Percentiles rank a stretch among this genome's conserved stretches.
phyloP scores from a whole-genome alignment of 2,329 filamentous ascomycete genomes.

The Bertia moriformis region DNA sequence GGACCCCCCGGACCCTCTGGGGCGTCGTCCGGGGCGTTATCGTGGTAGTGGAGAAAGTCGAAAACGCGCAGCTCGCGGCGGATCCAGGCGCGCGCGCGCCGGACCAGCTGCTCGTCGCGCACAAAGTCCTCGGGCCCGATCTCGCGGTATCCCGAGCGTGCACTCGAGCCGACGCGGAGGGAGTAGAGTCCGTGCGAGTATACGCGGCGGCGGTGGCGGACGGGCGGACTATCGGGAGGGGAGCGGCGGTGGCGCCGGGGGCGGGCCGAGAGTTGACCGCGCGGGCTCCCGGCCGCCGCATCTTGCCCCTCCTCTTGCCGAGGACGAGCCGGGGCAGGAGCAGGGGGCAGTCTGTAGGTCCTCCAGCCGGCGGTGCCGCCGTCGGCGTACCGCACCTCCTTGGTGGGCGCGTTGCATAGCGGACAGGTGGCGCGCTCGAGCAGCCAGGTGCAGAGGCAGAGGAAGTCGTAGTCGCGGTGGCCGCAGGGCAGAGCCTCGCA shows the following conservation, averaged over 20 bases:
- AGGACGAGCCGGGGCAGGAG: no score
- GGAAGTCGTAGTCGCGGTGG: no score
- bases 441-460: no score
- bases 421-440: no score
- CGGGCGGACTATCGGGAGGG: slow-evolving; percentile 13
- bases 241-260: slow-evolving; percentile 9
- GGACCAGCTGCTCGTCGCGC: slow-evolving; percentile 51
- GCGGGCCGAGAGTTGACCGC: no score
- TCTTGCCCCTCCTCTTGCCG: no score
- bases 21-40: slow-evolving; percentile 9
- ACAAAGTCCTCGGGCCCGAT: slow-evolving; percentile 55
- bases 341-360: no score
- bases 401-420: no score
- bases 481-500: no score
- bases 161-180: slow-evolving; percentile 69
- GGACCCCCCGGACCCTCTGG: slow-evolving; percentile 7
- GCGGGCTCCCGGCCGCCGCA: no score
- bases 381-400: no score
- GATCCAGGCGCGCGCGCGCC: slow-evolving; percentile 67
- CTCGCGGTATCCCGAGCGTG: slow-evolving; percentile 61
- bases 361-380: no score
- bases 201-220: slow-evolving; percentile 53
- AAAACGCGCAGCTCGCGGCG: slow-evolving; percentile 76
- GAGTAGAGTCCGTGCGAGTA: slow-evolving; percentile 64
- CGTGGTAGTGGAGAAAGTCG: slow-evolving; percentile 52